Conservation (phyloP, 2,329 filamentous ascomycete species). For the Lachnellula cervina region DNA sequence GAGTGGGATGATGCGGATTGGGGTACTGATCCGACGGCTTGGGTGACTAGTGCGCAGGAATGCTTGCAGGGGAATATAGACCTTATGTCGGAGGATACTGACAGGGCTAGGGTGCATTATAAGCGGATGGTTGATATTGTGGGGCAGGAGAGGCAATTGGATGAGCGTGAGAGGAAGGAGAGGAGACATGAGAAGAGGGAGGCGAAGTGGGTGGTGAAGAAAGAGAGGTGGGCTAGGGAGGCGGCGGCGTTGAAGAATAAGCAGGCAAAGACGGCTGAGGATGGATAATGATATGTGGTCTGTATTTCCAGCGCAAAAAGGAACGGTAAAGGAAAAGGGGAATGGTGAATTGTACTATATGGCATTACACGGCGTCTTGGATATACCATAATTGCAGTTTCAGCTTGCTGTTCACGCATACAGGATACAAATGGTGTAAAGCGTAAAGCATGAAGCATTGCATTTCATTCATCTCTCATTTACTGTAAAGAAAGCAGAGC, state of each 20-base stretch:
- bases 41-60: neutral
- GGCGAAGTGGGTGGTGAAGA: constrained; percentile 1
- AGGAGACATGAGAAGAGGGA: constrained; percentile 17
- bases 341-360: neutral
- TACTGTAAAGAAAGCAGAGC: constrained; percentile 13
- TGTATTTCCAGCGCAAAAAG: neutral
- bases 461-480: constrained; percentile 11
- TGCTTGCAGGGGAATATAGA: neutral
- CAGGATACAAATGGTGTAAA: neutral
- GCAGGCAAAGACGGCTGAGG: neutral
- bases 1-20: constrained; percentile 9
- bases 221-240: constrained; percentile 1
- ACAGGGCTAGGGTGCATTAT: neutral
- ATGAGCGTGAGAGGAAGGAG: constrained; percentile 31
- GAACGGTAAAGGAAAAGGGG: neutral
- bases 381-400: neutral
- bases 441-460: neutral
- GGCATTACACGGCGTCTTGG: neutral
- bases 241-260: neutral
- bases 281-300: neutral
- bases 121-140: neutral
- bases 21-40: neutral
- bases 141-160: constrained; percentile 34
- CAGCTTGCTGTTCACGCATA: neutral
- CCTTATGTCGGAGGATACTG: neutral